Evolutionary conservation across 768 basidiomycete genomes (phyloP).

Genomic region (Leccinum ochraceum): DNA sequence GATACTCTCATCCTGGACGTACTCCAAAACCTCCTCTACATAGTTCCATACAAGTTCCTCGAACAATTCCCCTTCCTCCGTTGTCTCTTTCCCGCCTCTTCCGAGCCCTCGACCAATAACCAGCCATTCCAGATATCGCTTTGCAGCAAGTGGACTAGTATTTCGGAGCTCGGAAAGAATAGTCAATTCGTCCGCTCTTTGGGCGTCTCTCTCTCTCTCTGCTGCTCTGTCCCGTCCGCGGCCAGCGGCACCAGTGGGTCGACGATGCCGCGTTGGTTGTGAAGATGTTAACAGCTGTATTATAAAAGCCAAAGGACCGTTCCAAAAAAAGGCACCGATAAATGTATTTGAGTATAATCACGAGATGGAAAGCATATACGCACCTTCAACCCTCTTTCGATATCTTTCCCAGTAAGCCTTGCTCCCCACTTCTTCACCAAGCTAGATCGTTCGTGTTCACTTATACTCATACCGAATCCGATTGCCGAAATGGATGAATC

Average conservation of each 20-base stretch:
- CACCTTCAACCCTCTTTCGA: conserved; percentile 73
- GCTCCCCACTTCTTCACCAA: conserved; percentile 75
- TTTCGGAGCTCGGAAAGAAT: conserved; percentile 33
- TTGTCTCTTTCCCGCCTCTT: conserved; percentile 25
- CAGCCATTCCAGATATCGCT: conserved; percentile 78
- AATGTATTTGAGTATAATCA: not conserved
- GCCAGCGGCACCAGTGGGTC: conserved; percentile 19
- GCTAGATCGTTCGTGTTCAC: conserved; percentile 46
- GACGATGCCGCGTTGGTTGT: conserved; percentile 20
- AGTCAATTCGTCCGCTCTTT: conserved; percentile 24
- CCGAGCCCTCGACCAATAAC: conserved; percentile 60
- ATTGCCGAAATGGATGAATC: conserved; percentile 5
- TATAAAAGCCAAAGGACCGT: not conserved
- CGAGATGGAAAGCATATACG: conserved; percentile 4
- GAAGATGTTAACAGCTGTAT: conserved; percentile 25
- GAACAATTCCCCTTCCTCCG: conserved; percentile 47
- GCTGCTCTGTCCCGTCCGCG: conserved; percentile 25
- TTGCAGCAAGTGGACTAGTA: conserved; percentile 46
- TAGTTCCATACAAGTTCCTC: conserved; percentile 60
- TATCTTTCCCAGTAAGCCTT: conserved; percentile 74
- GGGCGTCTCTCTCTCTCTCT: conserved; percentile 25
- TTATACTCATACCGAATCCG: conserved; percentile 9
- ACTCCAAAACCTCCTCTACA: conserved; percentile 51
- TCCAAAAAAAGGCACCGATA: not conserved
- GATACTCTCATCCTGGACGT: conserved; percentile 50